Evolutionary conservation across 2,329 filamentous ascomycete genomes (phyloP).

Genomic region (Mollisia scopiformis): DNA sequence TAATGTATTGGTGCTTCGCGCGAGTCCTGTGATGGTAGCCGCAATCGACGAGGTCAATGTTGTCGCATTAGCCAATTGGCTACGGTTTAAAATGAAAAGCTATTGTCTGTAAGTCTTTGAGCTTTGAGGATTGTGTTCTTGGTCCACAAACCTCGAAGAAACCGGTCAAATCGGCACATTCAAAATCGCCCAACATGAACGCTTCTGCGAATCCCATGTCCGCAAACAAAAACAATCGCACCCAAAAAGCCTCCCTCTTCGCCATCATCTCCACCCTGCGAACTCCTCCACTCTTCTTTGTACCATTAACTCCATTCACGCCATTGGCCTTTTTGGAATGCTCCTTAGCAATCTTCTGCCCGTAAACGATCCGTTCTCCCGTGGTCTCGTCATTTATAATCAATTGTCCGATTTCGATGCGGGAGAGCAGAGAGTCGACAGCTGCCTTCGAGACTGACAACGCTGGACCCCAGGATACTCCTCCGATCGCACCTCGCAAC

Average conservation of each 20-base stretch:
- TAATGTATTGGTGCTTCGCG: slow-evolving; percentile 59
- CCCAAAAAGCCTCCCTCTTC: slow-evolving; percentile 70
- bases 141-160: slow-evolving; percentile 64
- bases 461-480: slow-evolving; percentile 51
- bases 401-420: slow-evolving; percentile 52
- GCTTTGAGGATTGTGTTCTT: neutral
- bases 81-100: slow-evolving; percentile 73
- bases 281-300: slow-evolving; percentile 42
- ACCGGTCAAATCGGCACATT: slow-evolving; percentile 65
- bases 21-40: slow-evolving; percentile 58
- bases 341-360: slow-evolving; percentile 47
- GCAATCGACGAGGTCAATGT: slow-evolving; percentile 64
- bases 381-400: slow-evolving; percentile 51
- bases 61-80: slow-evolving; percentile 63
- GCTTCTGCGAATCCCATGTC: slow-evolving; percentile 72
- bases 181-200: slow-evolving; percentile 74
- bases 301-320: slow-evolving; percentile 19
- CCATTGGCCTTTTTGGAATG: slow-evolving; percentile 40
- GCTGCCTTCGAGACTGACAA: slow-evolving; percentile 49
- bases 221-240: slow-evolving; percentile 68
- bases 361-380: slow-evolving; percentile 46
- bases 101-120: slow-evolving; percentile 39
- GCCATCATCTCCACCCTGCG: slow-evolving; percentile 59
- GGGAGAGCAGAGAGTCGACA: slow-evolving; percentile 48
- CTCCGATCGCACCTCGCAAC: slow-evolving; percentile 46